Evolutionary conservation across 768 basidiomycete species (phyloP).

Genomic region (Boletus eberwhitei): DNA sequence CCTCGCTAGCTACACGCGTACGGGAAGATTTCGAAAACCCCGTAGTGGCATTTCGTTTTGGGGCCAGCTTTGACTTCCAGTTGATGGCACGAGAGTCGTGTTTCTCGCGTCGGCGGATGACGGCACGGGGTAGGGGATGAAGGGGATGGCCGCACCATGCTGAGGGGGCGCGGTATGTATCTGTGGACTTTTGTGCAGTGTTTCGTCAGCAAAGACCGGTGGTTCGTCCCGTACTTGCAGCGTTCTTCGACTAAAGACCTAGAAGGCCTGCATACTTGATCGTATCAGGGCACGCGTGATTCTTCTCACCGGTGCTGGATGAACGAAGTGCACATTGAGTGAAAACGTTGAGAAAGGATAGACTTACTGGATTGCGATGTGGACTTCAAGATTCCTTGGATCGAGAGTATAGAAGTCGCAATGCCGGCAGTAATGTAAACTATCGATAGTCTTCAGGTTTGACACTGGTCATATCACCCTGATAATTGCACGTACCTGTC

Average conservation of each 20-base stretch:
- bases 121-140: not conserved
- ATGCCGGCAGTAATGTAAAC: constrained; percentile 1
- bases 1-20: not conserved
- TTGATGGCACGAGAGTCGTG: not conserved
- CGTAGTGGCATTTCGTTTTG: not conserved
- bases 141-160: too few relatives aligned
- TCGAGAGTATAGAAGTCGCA: constrained; percentile 11
- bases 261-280: not conserved
- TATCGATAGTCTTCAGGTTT: not conserved
- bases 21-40: not conserved
- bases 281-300: constrained; percentile 1
- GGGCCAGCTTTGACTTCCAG: too few relatives aligned
- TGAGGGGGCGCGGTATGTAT: constrained; percentile 6
- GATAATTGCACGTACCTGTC: not conserved
- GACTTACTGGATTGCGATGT: constrained; percentile 11
- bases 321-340: not conserved
- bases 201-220: constrained; percentile 13
- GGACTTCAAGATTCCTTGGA: not conserved
- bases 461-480: not conserved
- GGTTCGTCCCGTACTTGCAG: constrained; percentile 13
- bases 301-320: constrained; percentile 17
- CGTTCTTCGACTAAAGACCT: not conserved
- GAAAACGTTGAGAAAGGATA: too few relatives aligned
- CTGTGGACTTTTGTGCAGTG: constrained; percentile 12
- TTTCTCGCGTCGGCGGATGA: not conserved